Evolutionary conservation across 1,139 yeast species (phyloP).

Genomic region (Kurtzmaniella natalensis): DNA sequence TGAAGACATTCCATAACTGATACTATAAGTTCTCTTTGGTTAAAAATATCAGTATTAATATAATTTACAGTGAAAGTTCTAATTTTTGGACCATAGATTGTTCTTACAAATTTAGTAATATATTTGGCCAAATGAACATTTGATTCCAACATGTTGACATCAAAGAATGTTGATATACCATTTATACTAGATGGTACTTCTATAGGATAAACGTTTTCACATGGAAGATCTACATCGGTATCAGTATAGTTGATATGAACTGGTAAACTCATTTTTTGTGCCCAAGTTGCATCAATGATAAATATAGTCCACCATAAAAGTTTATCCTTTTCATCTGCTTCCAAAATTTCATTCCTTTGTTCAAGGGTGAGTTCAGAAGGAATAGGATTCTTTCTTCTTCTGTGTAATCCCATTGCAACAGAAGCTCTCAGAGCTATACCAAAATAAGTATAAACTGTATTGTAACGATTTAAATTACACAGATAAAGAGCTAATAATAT

Average conservation of each 20-base stretch:
- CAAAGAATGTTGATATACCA: conserved; percentile 26
- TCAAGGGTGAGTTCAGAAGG: conserved; percentile 6
- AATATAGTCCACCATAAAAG: conserved; percentile 55
- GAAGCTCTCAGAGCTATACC: conserved; percentile 49
- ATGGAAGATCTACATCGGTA: conserved; percentile 47
- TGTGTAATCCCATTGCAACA: conserved; percentile 42
- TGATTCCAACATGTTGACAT: conserved; percentile 27
- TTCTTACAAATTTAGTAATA: conserved; percentile 29
- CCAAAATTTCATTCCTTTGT: conserved; percentile 4
- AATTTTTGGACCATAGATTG: conserved; percentile 34
- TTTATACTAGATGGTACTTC: not conserved
- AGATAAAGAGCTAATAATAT: conserved; percentile 43
- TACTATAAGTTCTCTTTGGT: conserved; percentile 27
- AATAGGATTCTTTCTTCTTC: conserved; percentile 21
- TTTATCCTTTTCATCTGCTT: conserved; percentile 32
- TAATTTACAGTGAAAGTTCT: conserved; percentile 36
- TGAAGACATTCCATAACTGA: conserved; percentile 27
- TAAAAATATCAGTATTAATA: conserved; percentile 38
- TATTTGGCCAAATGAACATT: conserved; percentile 40
- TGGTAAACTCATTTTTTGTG: conserved; percentile 42
- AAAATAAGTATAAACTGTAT: conserved; percentile 44
- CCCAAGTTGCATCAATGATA: conserved; percentile 47
- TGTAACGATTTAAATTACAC: conserved; percentile 45
- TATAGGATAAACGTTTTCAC: conserved; percentile 25
- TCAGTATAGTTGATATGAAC: conserved; percentile 47